Percentiles rank a stretch among this genome's conserved stretches.
phyloP scores from a whole-genome alignment of 352 stramenopile genomes.

The Phytophthora pisi region DNA sequence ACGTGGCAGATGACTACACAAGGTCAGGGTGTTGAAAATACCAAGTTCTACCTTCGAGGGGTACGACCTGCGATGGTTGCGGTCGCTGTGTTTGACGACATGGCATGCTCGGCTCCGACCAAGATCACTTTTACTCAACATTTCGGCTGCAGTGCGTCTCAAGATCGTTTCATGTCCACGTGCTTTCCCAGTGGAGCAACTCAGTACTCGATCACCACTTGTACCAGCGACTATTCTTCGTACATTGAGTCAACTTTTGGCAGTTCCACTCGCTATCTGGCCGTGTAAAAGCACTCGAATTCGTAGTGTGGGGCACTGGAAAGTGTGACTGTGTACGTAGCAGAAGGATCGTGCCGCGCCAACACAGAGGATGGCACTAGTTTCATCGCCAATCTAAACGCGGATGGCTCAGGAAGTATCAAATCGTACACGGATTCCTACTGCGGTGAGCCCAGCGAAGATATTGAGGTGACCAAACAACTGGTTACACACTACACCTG shows the following conservation, averaged over 20 bases:
- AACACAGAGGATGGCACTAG: slow-evolving; percentile 12
- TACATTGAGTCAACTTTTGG: slow-evolving; percentile 3
- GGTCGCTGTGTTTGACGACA: slow-evolving; percentile 10
- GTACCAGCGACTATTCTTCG: neutral
- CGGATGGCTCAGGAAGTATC: slow-evolving; percentile 3
- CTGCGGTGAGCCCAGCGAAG: neutral
- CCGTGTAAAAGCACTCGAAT: slow-evolving; percentile 10
- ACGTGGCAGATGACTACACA: slow-evolving; percentile 6
- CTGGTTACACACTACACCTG: neutral
- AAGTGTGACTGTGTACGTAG: slow-evolving; percentile 8
- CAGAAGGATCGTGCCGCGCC: slow-evolving; percentile 8
- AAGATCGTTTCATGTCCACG: neutral
- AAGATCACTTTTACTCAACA: neutral
- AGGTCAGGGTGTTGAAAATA: slow-evolving; percentile 4
- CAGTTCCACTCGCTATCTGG: neutral
- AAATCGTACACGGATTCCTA: neutral
- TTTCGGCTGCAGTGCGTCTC: neutral
- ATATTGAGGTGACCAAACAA: neutral
- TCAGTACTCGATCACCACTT: slow-evolving; percentile 8
- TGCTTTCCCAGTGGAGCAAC: neutral
- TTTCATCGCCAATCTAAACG: slow-evolving; percentile 1
- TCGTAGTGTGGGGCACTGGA: neutral
- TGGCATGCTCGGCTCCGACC: slow-evolving; percentile 7
- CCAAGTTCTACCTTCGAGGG: slow-evolving; percentile 6
- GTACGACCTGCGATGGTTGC: neutral